Percentiles rank a stretch among this genome's conserved stretches.
Evolutionary conservation across 1,284 basidiomycete genomes (phyloP).

Genomic region (Boletus sp.): DNA sequence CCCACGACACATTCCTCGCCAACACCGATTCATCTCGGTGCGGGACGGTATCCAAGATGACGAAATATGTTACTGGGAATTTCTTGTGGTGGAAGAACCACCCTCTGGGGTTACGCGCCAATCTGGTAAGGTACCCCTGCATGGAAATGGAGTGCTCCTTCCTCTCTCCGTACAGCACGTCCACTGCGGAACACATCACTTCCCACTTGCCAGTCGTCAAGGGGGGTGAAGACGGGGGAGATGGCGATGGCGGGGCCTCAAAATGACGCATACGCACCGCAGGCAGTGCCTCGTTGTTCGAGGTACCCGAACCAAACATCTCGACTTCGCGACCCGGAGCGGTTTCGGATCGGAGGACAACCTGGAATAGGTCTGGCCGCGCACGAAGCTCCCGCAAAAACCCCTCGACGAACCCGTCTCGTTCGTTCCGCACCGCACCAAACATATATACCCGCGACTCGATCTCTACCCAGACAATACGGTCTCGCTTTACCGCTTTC

Average conservation of each 20-base stretch:
- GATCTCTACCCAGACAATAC: background rate
- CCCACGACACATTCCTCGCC: slow-evolving; percentile 20
- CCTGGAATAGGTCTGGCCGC: slow-evolving; percentile 32
- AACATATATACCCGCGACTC: slow-evolving; percentile 25
- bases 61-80: background rate
- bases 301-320: slow-evolving; percentile 22
- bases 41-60: background rate
- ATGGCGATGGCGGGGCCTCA: slow-evolving; percentile 20
- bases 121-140: background rate
- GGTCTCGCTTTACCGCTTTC: background rate
- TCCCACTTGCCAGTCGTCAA: background rate
- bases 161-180: background rate
- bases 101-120: background rate
- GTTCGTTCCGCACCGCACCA: slow-evolving; percentile 27
- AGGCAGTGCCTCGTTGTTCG: background rate
- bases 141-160: no score
- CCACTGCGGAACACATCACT: background rate
- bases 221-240: background rate
- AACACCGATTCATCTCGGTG: background rate
- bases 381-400: slow-evolving; percentile 30
- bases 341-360: slow-evolving; percentile 16
- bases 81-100: background rate
- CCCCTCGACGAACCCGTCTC: slow-evolving; percentile 14
- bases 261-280: slow-evolving; percentile 12
- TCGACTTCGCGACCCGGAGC: slow-evolving; percentile 1